Percentiles rank a stretch among this genome's conserved stretches.
Evolutionary conservation across 2,329 filamentous ascomycete species (phyloP).

Genomic region (Xylaria sp.): DNA sequence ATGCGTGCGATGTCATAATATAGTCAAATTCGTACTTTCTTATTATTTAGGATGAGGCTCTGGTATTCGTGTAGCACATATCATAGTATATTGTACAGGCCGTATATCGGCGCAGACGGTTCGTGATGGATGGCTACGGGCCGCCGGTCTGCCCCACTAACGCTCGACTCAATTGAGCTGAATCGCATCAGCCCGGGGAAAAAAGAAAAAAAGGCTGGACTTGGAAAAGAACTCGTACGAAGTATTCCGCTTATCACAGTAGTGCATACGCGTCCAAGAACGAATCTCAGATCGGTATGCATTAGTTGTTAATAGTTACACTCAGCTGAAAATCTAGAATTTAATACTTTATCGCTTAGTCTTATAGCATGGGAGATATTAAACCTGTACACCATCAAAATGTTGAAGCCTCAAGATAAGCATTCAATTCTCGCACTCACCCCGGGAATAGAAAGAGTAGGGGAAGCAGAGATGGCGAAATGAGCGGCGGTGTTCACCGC

Average conservation of each 20-base stretch:
- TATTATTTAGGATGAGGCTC: no score
- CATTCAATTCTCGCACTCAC: background rate
- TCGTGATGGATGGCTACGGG: no score
- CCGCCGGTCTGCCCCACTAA: no score
- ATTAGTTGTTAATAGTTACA: slow-evolving; percentile 4
- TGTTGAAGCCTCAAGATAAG: background rate
- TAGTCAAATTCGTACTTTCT: background rate
- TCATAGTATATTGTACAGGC: no score
- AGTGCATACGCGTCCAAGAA: background rate
- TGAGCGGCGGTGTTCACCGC: slow-evolving; percentile 29
- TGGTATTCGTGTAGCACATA: no score
- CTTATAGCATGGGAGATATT: background rate
- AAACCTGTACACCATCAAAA: background rate
- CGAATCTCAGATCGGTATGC: background rate
- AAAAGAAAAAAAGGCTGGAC: no score
- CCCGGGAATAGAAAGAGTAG: slow-evolving; percentile 14
- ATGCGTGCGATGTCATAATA: background rate
- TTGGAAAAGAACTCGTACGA: background rate
- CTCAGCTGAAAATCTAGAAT: slow-evolving; percentile 14
- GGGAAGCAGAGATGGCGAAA: background rate
- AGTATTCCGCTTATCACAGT: background rate
- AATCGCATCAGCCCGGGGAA: no score
- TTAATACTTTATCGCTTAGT: background rate
- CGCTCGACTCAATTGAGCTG: no score
- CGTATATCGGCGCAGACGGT: no score